Percentiles rank a stretch among this genome's conserved stretches.
Evolutionary conservation across 768 basidiomycete species (phyloP).

Genomic region (Dioszegia hungarica): DNA sequence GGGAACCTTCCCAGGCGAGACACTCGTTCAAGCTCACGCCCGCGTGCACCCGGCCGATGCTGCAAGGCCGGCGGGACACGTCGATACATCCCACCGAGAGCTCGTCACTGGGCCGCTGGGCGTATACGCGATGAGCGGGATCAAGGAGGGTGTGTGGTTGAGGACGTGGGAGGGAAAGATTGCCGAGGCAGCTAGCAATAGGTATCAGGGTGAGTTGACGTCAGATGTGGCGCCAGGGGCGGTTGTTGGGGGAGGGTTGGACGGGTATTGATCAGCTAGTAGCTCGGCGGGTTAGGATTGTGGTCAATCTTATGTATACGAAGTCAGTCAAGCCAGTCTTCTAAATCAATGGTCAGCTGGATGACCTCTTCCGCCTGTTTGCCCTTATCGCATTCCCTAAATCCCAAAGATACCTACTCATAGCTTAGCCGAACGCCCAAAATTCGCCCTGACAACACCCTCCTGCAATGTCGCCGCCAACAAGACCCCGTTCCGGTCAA

Average conservation of each 20-base stretch:
- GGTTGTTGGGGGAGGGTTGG: background rate
- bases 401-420: background rate
- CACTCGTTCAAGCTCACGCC: background rate
- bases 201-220: background rate
- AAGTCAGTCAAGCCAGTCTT: too few relatives aligned
- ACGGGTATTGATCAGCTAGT: background rate
- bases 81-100: background rate
- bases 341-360: too few relatives aligned
- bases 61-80: background rate
- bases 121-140: background rate
- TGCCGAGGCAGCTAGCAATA: background rate
- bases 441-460: constrained; percentile 53
- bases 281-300: too few relatives aligned
- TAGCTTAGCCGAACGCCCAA: constrained; percentile 51
- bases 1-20: background rate
- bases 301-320: too few relatives aligned
- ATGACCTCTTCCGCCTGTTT: background rate
- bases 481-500: constrained; percentile 39
- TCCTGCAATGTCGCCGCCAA: constrained; percentile 48
- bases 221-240: background rate
- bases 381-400: too few relatives aligned
- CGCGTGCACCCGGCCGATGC: background rate
- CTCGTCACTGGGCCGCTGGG: constrained; percentile 1
- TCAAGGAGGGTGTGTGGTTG: background rate
- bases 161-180: background rate